These are phyloP conservation scores for Lophiostoma macrostomum DNA, from an alignment of 495 filamentous ascomycete genomes.

Conservation along the genomic window DNA sequence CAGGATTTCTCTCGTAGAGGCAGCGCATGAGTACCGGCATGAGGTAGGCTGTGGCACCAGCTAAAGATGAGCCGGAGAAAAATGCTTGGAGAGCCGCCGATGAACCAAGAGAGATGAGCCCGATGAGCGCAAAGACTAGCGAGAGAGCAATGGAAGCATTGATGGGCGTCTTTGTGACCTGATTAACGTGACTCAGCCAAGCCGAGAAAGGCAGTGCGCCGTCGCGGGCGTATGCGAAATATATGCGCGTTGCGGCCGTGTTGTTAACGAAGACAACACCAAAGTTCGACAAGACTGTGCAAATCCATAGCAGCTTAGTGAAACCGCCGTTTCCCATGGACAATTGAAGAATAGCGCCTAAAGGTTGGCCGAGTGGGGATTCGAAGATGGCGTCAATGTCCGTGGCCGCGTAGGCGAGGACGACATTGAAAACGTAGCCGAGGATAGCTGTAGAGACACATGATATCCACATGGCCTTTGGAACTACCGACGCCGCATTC, in stretches of 20 bases:
- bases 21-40: slow-evolving; percentile 6
- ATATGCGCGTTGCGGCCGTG: slow-evolving; percentile 1
- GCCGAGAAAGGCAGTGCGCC: slow-evolving; percentile 5
- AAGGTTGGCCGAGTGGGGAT: slow-evolving; percentile 11
- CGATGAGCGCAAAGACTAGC: slow-evolving; percentile 12
- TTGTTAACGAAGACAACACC: slow-evolving; percentile 6
- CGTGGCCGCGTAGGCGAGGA: slow-evolving; percentile 6
- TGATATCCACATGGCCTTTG: slow-evolving; percentile 42
- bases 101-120: slow-evolving; percentile 14
- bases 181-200: slow-evolving; percentile 7
- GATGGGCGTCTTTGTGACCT: slow-evolving; percentile 9
- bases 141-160: slow-evolving; percentile 14
- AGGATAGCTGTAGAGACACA: neutral
- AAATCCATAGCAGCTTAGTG: slow-evolving; percentile 2
- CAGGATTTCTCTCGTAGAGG: slow-evolving; percentile 3
- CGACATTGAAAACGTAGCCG: slow-evolving; percentile 9
- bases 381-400: slow-evolving; percentile 17
- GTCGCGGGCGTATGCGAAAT: slow-evolving; percentile 13
- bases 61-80: slow-evolving; percentile 3
- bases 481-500: slow-evolving; percentile 29
- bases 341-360: slow-evolving; percentile 2
- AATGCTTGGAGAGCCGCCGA: slow-evolving; percentile 12
- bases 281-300: slow-evolving; percentile 11
- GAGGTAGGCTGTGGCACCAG: slow-evolving; percentile 11
- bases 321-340: slow-evolving; percentile 4